phyloP scores from a whole-genome alignment of 805 yeast genomes.

The Metschnikowia rubicola region DNA sequence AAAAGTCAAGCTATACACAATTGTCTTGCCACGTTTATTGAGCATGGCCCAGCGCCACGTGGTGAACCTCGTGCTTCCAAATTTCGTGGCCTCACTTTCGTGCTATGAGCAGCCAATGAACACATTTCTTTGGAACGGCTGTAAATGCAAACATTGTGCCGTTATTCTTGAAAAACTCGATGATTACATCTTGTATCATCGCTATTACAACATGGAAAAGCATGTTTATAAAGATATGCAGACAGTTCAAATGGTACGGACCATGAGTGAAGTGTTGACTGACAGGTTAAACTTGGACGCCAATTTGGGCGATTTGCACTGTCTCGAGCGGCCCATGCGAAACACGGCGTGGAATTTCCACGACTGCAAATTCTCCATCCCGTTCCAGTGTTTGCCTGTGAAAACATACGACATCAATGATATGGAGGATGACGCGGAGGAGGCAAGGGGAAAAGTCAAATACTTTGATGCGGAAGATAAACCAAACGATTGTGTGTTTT shows the following conservation, averaged over 20 bases:
- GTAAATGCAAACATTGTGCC: constrained; percentile 58
- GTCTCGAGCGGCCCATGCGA: constrained; percentile 16
- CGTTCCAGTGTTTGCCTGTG: constrained; percentile 33
- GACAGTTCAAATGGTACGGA: constrained; percentile 54
- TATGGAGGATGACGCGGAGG: constrained; percentile 27
- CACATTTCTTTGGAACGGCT: constrained; percentile 75
- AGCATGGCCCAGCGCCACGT: constrained; percentile 25
- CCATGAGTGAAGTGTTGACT: constrained; percentile 43
- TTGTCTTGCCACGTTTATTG: constrained; percentile 42
- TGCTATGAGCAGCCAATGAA: constrained; percentile 71
- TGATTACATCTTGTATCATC: constrained; percentile 59
- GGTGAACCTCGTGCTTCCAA: constrained; percentile 52
- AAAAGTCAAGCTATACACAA: constrained; percentile 49
- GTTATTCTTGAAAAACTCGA: constrained; percentile 51
- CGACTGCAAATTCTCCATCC: constrained; percentile 21
- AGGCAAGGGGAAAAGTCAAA: constrained; percentile 9
- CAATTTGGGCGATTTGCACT: constrained; percentile 16
- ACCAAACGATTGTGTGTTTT: constrained; percentile 14
- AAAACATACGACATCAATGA: constrained; percentile 36
- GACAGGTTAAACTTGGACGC: constrained; percentile 12
- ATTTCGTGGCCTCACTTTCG: constrained; percentile 54
- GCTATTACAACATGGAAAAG: constrained; percentile 46
- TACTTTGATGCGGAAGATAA: constrained; percentile 23
- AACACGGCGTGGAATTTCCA: constrained; percentile 34
- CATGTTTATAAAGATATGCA: constrained; percentile 57